Base-by-base conservation (phyloP, 208 protist genomes). In the Trypanosoma grayi region DNA sequence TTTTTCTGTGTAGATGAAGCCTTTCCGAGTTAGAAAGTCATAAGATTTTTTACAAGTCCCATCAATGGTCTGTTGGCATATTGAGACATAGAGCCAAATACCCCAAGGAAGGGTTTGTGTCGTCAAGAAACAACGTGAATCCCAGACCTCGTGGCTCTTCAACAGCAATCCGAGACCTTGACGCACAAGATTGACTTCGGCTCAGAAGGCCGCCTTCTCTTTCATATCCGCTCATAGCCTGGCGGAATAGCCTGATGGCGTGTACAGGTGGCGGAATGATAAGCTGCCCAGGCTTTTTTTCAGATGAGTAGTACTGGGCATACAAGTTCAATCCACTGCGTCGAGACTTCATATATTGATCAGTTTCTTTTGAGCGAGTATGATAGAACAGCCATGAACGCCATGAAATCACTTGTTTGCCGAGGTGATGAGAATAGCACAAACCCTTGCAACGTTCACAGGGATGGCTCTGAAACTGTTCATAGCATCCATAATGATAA, bases 341-440 rank as follows among this genome's bases (percentile, higher is more conserved):
- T 41, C 81, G 74, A 16, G 79, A 60, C 51, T 71, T 30, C 71
- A 70, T 11, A 54, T 67, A 33, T 70, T 45, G 22, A 94, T 80
- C 16, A 81, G 8, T 0, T 46, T 14, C 34, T 75, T 73, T 24
- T 73, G 68, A 14, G 78, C 76, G 30, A 96, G 28, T 37, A 90
- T 77, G 20, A 92, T 82, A 3, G 85, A 74, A 33, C 94, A 77
- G 18, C 90, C 90, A n/a, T 87, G 90, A 3, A 94, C 84, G 44
- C 85, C 82, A 72, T 96, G 87, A 46, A 96, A 64, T 53, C 90
- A 96, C 63, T 96, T 96, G 73, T 96, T 96, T 28, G 90, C 59
- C 2, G 85, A 87, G 0, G 76, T 79, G 37, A 92, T 69, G 22
- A 95, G 68, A 25, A 87, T 68, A 56, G 94, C 90, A 46, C 80